phyloP scores from a whole-genome alignment of 2,329 filamentous ascomycete genomes.

The Scedosporium apiospermum region DNA sequence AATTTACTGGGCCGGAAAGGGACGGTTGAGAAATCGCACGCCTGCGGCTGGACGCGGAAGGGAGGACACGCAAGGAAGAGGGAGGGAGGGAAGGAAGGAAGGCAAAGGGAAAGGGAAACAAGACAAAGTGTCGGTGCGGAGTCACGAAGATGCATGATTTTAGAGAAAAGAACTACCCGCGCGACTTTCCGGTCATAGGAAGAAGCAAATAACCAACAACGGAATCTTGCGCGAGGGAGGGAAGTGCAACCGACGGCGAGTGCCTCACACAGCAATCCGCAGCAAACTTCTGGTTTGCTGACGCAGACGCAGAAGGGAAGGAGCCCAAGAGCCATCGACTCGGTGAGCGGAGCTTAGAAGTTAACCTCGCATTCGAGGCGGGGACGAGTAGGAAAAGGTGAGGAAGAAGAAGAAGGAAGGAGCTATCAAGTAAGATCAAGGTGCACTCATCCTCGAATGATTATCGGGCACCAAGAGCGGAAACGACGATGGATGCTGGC shows the following conservation, averaged over 20 bases:
- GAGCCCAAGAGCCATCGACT: no score
- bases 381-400: no score
- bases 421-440: no score
- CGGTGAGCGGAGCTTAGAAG: no score
- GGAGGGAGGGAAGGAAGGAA: slow-evolving; percentile 14
- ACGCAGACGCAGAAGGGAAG: no score
- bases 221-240: neutral
- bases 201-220: slow-evolving; percentile 3
- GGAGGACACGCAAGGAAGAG: slow-evolving; percentile 10
- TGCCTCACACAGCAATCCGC: no score
- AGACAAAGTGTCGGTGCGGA: slow-evolving; percentile 10
- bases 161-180: slow-evolving; percentile 3
- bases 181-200: slow-evolving; percentile 6
- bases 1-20: neutral
- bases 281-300: no score
- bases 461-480: neutral
- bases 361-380: no score
- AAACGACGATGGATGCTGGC: neutral
- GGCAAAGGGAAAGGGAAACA: slow-evolving; percentile 22
- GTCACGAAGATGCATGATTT: slow-evolving; percentile 8
- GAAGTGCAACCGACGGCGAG: neutral
- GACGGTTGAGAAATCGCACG: neutral
- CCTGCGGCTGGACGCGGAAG: neutral
- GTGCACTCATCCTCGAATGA: neutral
- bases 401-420: no score